Conservation (phyloP, 768 basidiomycete species). For the Cystofilobasidium ferigula region DNA sequence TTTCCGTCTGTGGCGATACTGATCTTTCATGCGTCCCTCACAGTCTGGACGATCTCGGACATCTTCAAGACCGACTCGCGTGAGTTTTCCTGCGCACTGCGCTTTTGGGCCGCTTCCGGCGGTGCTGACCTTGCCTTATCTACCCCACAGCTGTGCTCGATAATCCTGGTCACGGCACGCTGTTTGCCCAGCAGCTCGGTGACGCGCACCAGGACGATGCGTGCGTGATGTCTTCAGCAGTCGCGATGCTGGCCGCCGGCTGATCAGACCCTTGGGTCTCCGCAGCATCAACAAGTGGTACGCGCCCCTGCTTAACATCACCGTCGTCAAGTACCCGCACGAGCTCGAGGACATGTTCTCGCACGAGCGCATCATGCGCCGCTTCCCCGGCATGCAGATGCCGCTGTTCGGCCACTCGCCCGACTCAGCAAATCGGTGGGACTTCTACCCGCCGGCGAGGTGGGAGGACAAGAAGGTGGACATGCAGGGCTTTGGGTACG, state of each 20-base stretch:
- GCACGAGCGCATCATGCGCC: neutral
- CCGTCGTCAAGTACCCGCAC: slow-evolving; percentile 23
- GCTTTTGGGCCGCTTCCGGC: too few relatives aligned
- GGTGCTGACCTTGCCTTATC: neutral
- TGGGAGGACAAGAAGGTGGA: slow-evolving; percentile 19
- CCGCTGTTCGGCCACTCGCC: slow-evolving; percentile 23
- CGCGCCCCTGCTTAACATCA: slow-evolving; percentile 9
- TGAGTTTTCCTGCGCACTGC: neutral
- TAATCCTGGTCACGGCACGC: slow-evolving; percentile 33
- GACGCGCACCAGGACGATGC: slow-evolving; percentile 20
- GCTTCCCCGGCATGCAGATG: slow-evolving; percentile 17
- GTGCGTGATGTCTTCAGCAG: neutral
- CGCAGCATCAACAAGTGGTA: slow-evolving; percentile 16
- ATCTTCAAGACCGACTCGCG: slow-evolving; percentile 36
- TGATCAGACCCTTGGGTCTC: neutral
- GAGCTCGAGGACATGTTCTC: slow-evolving; percentile 20
- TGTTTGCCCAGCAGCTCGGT: slow-evolving; percentile 34
- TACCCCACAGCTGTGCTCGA: slow-evolving; percentile 28
- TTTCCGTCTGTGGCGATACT: too few relatives aligned
- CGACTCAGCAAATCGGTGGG: slow-evolving; percentile 23
- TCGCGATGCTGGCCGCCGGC: neutral
- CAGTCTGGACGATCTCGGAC: slow-evolving; percentile 29
- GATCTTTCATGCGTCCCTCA: too few relatives aligned
- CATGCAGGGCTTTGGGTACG: slow-evolving; percentile 13
- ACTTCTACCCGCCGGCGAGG: slow-evolving; percentile 6